Percentiles rank a stretch among this genome's conserved stretches.
These are phyloP conservation scores for Rhizopus arrhizus DNA, from an alignment of 371 early-diverging fungal species.

Conservation along the genomic window DNA sequence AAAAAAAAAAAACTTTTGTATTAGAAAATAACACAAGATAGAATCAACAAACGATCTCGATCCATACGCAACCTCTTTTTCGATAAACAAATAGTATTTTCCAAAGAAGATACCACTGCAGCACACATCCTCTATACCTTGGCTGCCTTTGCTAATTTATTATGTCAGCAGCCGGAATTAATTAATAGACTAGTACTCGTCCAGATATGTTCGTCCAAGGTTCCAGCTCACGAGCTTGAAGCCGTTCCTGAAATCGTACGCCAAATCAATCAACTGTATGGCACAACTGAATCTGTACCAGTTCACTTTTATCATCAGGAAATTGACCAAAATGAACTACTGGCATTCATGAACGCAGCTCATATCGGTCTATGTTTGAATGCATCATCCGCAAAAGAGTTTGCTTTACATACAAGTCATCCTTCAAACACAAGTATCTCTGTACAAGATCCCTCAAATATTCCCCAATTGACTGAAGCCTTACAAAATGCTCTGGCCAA, in stretches of 20 bases:
- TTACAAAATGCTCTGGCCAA: neutral
- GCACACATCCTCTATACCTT: slow-evolving; percentile 17
- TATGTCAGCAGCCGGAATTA: neutral
- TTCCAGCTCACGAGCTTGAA: slow-evolving; percentile 8
- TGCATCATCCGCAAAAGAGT: neutral
- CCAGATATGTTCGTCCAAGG: slow-evolving; percentile 4
- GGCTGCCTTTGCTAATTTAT: slow-evolving; percentile 18
- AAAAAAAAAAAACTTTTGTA: too few species aligned
- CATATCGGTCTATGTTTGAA: neutral
- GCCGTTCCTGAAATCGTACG: slow-evolving; percentile 28
- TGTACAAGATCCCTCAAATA: neutral
- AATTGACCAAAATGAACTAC: slow-evolving; percentile 22
- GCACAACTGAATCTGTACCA: slow-evolving; percentile 25
- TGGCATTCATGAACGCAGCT: slow-evolving; percentile 19
- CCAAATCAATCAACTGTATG: slow-evolving; percentile 31
- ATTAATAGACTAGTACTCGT: slow-evolving; percentile 18
- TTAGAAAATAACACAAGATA: neutral
- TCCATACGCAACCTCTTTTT: slow-evolving; percentile 11
- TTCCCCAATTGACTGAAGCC: slow-evolving; percentile 1
- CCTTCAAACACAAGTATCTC: neutral
- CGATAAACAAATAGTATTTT: slow-evolving; percentile 24
- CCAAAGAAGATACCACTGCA: slow-evolving; percentile 11
- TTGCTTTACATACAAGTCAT: neutral
- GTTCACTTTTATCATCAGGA: slow-evolving; percentile 34
- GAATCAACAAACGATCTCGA: neutral